These are phyloP conservation scores for Populus trichocarpa DNA, from an alignment of 441 rosid genomes.

Conservation along the genomic window DNA sequence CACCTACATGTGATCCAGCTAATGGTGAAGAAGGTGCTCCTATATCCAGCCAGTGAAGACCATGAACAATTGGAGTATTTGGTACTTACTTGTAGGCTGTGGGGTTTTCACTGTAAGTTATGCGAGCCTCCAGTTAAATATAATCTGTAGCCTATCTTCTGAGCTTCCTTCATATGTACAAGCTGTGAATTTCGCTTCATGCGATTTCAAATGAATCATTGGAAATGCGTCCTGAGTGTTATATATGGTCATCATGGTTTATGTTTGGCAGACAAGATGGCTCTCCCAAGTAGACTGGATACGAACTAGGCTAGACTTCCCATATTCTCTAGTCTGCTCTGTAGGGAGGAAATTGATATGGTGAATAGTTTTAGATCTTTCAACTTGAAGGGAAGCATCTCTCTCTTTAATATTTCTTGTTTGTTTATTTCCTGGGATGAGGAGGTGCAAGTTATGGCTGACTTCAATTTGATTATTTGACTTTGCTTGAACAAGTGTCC, in stretches of 20 bases:
- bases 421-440: not conserved
- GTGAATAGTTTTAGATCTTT: not conserved
- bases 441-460: not conserved
- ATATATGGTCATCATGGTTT: not conserved
- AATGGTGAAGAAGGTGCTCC: conserved; percentile 44
- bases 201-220: not conserved
- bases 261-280: not conserved
- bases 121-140: not conserved
- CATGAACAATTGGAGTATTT: not conserved
- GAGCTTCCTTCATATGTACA: not conserved
- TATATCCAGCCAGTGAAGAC: conserved; percentile 43
- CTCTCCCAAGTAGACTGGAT: not conserved
- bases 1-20: conserved; percentile 39
- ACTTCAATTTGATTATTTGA: not conserved
- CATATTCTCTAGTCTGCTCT: not conserved
- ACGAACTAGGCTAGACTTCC: not conserved
- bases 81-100: not conserved
- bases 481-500: not conserved
- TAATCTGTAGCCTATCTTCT: not conserved
- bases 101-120: not conserved
- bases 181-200: not conserved
- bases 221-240: not conserved
- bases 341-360: not conserved
- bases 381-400: not conserved
- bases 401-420: not conserved